These are phyloP conservation scores for Xylariaceae sp. DNA, from an alignment of 2,329 filamentous ascomycete species.

Conservation along the genomic window DNA sequence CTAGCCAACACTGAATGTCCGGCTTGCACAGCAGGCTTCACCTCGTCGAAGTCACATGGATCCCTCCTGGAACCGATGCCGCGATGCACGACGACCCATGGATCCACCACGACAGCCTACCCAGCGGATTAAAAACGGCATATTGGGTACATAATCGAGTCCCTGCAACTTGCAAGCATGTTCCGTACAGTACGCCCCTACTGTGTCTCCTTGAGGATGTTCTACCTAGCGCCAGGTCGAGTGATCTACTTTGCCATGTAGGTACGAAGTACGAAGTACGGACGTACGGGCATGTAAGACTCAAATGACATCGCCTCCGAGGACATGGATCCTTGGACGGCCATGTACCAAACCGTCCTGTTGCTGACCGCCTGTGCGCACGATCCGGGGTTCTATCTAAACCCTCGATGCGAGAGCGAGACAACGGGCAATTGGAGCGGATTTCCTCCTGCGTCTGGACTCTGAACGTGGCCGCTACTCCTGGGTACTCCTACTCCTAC, in stretches of 20 bases:
- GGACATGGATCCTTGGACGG: conserved; percentile 1
- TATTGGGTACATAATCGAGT: neutral
- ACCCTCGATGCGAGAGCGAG: neutral
- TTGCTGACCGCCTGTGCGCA: conserved; percentile 11
- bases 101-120: neutral
- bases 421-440: conserved; percentile 6
- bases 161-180: too few relatives aligned
- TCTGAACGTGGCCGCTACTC: conserved; percentile 1
- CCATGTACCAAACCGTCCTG: conserved; percentile 7
- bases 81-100: neutral
- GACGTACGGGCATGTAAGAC: too few relatives aligned
- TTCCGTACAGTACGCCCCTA: neutral
- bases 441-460: neutral
- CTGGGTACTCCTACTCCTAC: too few relatives aligned
- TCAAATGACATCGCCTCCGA: neutral
- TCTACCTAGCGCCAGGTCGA: conserved; percentile 12
- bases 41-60: neutral
- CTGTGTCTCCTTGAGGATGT: neutral
- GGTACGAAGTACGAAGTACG: neutral
- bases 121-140: neutral
- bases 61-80: neutral
- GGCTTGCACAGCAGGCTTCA: neutral
- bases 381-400: neutral
- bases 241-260: conserved; percentile 1
- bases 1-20: neutral